Base-by-base conservation (phyloP, 768 basidiomycete species). In the Collybia sp. region DNA sequence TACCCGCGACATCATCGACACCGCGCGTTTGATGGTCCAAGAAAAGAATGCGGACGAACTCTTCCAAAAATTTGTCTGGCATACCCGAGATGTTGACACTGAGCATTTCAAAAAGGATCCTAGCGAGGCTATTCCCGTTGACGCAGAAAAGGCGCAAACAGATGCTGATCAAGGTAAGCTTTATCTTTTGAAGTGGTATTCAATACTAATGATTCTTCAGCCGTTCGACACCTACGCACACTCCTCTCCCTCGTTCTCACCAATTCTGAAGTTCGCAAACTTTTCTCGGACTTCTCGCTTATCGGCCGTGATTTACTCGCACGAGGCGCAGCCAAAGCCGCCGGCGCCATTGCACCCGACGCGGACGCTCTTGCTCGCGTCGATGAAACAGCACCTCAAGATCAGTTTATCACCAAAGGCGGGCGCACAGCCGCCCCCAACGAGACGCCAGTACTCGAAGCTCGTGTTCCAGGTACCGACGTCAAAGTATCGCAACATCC, bases 1-100 rank as follows among this genome's bases (percentile, higher is more conserved):
- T 58, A 63, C 75, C n/a, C 77, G 80, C 37, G 82, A 90, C 40
- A 88, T 96, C 58, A 73, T 95, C 56, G 77, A 80, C 53, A 93
- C 90, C 4, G 71, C 78, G 0, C 76, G 83, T 11, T 54, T 76
- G 34, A 82, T 93, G 47, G 81, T 94, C n/a, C 57, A 70, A 41
- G 75, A 86, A 55, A 96, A 95, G 79, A 96, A 96, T 53, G 67
- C 72, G 17, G 93, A 95, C 54, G 93, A 97, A 68, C 76, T 97
- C 34, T 75, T 96, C 62, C 95, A 97, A 65, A 85, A 88, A 56
- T 94, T 95, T 54, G 65, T 94, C 34, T 93, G 86, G 86, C 78
- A 83, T 49, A 90, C 88, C 1, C 69, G 77, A 30, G 76, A 77
- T 32, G 67, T 83, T 15, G 72, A 71, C 11, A 51, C 48, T 0